Evolutionary conservation across 23 red algal species (phyloP), one percentile per base, ranked within the genome.

Genomic region (Gracilaria domingensis): DNA sequence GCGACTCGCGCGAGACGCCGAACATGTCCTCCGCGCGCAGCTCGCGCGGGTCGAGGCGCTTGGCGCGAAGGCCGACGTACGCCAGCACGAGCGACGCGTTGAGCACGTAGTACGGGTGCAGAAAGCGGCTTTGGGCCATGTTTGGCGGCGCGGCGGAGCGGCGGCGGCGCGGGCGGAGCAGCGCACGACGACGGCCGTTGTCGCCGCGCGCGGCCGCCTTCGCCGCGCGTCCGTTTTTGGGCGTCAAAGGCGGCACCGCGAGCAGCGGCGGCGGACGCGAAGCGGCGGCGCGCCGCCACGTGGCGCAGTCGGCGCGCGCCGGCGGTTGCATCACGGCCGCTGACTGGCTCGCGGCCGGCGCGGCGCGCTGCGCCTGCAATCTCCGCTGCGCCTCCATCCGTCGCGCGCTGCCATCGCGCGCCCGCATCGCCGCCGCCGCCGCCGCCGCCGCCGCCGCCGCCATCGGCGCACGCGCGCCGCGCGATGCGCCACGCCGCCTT

Each of bases 101-200:
- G 42, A 95, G 67, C 38, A 80, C 37, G 51, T 95, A 95, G 69
- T 95, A 95, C 12, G 86, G 86, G 51, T 88, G 75, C 0, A 88
- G 49, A 28, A 95, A 95, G 16, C 93, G 75, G 30, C 40, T 81
- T 38, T 33, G 16, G 21, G 44, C 79, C 53, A 82, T 82, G n/a
- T n/a, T n/a, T n/a, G 14, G 30, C 30, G 39, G 39, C 64, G 64
- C 2, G 6, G 32, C 24, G 7, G 21, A 29, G 7, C 29, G 24
- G 59, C 3, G 7, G 59, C 4, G 23, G 25, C 20, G 26, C 24
- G 60, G n/a, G n/a, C n/a, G n/a, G n/a, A n/a, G n/a, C n/a, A n/a
- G n/a, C n/a, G n/a, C n/a, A n/a, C n/a, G n/a, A n/a, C n/a, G n/a
- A n/a, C n/a, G n/a, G n/a, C n/a, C n/a, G n/a, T n/a, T n/a, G n/a